phyloP scores from a whole-genome alignment of 2,329 filamentous ascomycete genomes.

The Colletotrichum eremochloae region DNA sequence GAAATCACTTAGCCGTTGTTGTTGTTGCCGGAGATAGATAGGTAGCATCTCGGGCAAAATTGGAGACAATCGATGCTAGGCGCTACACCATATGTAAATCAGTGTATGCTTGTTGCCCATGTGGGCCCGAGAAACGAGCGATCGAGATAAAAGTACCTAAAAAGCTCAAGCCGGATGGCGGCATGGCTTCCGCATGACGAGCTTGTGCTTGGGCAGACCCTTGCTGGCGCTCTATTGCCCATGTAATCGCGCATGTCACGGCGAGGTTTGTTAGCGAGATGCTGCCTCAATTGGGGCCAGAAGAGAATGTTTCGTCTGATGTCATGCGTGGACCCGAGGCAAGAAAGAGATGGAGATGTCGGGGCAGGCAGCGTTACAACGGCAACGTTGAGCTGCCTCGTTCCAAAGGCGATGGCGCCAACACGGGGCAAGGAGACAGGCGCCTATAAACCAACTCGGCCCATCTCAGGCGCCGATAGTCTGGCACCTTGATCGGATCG shows the following conservation, averaged over 20 bases:
- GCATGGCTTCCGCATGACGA: constrained; percentile 9
- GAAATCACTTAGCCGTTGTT: constrained; percentile 3
- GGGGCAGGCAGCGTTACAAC: constrained; percentile 8
- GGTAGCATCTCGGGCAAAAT: constrained; percentile 21
- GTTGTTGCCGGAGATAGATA: constrained; percentile 22
- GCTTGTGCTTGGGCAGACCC: constrained; percentile 5
- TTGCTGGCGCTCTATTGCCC: not conserved
- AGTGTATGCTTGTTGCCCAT: not conserved
- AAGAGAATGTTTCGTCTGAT: constrained; percentile 33
- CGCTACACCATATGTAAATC: not conserved
- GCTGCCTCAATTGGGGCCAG: not conserved
- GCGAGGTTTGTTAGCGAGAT: constrained; percentile 8
- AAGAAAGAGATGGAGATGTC: constrained; percentile 17
- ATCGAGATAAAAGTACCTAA: not conserved
- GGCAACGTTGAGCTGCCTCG: not conserved
- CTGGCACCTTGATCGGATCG: not conserved
- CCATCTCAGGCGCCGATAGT: constrained; percentile 28
- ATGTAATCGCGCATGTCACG: constrained; percentile 1
- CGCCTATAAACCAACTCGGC: constrained; percentile 28
- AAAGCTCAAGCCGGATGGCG: constrained; percentile 22
- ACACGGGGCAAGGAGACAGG: not conserved
- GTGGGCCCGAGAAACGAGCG: constrained; percentile 10
- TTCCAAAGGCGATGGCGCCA: constrained; percentile 1
- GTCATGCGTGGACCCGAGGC: constrained; percentile 27
- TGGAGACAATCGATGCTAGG: constrained; percentile 27